Conservation (phyloP, 176 grass and related monocot genomes). For the Aegilops speltoides region DNA sequence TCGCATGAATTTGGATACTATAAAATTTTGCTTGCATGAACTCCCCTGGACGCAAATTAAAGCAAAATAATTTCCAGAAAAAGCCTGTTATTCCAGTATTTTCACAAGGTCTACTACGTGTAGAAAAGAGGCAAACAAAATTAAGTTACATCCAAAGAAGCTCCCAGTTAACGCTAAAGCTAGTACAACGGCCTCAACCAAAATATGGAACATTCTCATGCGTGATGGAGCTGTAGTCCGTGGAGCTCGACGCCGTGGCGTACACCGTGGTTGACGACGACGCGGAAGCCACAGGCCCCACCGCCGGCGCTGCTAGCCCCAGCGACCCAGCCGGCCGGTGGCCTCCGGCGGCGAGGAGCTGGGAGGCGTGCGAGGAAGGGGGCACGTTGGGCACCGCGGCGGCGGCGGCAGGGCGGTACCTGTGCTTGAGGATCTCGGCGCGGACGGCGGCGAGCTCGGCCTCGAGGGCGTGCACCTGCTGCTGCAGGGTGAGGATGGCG, state of each 20-base stretch:
- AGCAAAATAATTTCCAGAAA: background rate
- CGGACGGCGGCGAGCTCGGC: conserved; percentile 66
- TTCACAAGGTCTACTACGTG: conserved; percentile 38
- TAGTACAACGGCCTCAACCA: conserved; percentile 37
- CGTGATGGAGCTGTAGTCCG: conserved; percentile 87
- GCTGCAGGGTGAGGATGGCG: conserved; percentile 74
- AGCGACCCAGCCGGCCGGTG: conserved; percentile 9
- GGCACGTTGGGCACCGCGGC: conserved; percentile 29
- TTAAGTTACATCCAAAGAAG: conserved; percentile 9
- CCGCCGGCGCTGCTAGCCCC: background rate
- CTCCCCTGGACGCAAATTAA: background rate
- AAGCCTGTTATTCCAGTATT: conserved; percentile 44
- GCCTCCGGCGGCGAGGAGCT: conserved; percentile 45
- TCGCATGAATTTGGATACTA: no score
- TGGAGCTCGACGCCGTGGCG: conserved; percentile 72
- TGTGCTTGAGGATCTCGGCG: conserved; percentile 68
- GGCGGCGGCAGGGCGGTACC: conserved; percentile 37
- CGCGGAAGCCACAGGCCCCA: conserved; percentile 39
- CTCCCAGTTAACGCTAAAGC: background rate
- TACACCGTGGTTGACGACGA: conserved; percentile 74
- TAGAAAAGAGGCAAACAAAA: background rate
- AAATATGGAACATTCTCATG: conserved; percentile 85
- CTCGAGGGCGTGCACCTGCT: conserved; percentile 87
- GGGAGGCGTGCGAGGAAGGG: conserved; percentile 51
- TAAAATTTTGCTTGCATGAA: background rate